phyloP scores from a whole-genome alignment of 352 stramenopile genomes.

The Aphanomyces astaci region DNA sequence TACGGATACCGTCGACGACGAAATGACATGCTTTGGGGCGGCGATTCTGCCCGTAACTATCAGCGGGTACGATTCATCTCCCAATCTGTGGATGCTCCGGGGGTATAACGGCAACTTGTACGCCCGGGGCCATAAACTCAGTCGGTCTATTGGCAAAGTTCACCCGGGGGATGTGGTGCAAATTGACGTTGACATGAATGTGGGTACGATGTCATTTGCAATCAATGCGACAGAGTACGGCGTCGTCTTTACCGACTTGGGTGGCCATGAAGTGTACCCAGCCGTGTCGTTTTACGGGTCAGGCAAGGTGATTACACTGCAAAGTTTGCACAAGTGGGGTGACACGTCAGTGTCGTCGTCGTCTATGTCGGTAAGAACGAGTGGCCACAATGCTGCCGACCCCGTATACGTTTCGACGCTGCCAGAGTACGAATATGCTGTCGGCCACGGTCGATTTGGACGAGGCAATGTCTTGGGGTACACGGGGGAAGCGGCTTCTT shows the following conservation, averaged over 20 bases:
- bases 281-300: slow-evolving; percentile 86
- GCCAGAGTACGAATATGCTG: slow-evolving; percentile 66
- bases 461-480: slow-evolving; percentile 75
- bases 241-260: slow-evolving; percentile 75
- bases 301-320: slow-evolving; percentile 75
- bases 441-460: slow-evolving; percentile 71
- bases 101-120: slow-evolving; percentile 90
- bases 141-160: slow-evolving; percentile 76
- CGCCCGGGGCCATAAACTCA: slow-evolving; percentile 80
- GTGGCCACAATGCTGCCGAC: no score
- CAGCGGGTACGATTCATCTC: slow-evolving; percentile 85
- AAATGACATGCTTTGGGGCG: slow-evolving; percentile 89
- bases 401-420: slow-evolving; percentile 67
- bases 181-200: slow-evolving; percentile 83
- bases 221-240: slow-evolving; percentile 87
- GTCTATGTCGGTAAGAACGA: no score
- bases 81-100: slow-evolving; percentile 87
- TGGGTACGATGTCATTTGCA: slow-evolving; percentile 79
- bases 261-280: slow-evolving; percentile 74
- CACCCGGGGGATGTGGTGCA: slow-evolving; percentile 83
- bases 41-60: slow-evolving; percentile 82
- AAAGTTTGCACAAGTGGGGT: slow-evolving; percentile 75
- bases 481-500: slow-evolving; percentile 48
- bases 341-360: slow-evolving; percentile 27
- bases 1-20: slow-evolving; percentile 84